Percentiles rank a stretch among this genome's conserved stretches.
Evolutionary conservation across 2,329 filamentous ascomycete species (phyloP).

Genomic region (Colletotrichum paranaense): DNA sequence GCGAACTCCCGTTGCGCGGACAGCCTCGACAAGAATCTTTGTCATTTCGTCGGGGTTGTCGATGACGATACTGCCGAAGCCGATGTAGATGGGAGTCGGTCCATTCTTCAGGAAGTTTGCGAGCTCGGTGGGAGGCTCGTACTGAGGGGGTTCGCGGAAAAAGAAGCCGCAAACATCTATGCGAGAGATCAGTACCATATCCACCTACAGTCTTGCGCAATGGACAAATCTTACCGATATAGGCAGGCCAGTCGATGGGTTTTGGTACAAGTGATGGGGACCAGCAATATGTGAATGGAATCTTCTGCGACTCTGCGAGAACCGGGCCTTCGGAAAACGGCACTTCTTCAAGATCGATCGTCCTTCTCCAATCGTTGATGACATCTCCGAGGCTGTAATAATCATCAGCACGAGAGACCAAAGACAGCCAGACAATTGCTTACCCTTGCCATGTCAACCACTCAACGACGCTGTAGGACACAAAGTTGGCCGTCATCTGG

Average conservation of each 20-base stretch:
- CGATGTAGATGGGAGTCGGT: conserved; percentile 44
- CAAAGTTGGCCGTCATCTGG: conserved; percentile 73
- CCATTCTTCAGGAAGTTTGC: conserved; percentile 66
- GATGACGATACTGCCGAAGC: conserved; percentile 36
- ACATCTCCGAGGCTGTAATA: conserved; percentile 70
- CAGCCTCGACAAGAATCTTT: conserved; percentile 26
- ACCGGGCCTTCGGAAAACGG: conserved; percentile 78
- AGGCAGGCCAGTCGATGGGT: conserved; percentile 71
- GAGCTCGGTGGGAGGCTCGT: conserved; percentile 64
- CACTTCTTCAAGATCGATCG: conserved; percentile 73
- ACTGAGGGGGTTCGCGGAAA: conserved; percentile 36
- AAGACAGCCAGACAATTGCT: not conserved
- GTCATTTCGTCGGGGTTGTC: conserved; percentile 34
- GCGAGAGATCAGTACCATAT: not conserved
- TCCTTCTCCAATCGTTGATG: conserved; percentile 78
- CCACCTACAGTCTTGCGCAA: too few species aligned
- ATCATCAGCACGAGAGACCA: not conserved
- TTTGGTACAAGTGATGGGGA: conserved; percentile 75
- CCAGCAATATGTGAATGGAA: conserved; percentile 86
- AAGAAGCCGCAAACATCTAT: conserved; percentile 40
- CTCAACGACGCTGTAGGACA: conserved; percentile 78
- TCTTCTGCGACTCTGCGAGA: conserved; percentile 72
- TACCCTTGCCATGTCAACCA: conserved; percentile 81
- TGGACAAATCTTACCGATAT: conserved; percentile 59
- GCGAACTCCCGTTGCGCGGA: conserved; percentile 19